These are phyloP conservation scores for Kalanchoe fedtschenkoi DNA, from an alignment of 164 flowering plant species.

Conservation along the genomic window DNA sequence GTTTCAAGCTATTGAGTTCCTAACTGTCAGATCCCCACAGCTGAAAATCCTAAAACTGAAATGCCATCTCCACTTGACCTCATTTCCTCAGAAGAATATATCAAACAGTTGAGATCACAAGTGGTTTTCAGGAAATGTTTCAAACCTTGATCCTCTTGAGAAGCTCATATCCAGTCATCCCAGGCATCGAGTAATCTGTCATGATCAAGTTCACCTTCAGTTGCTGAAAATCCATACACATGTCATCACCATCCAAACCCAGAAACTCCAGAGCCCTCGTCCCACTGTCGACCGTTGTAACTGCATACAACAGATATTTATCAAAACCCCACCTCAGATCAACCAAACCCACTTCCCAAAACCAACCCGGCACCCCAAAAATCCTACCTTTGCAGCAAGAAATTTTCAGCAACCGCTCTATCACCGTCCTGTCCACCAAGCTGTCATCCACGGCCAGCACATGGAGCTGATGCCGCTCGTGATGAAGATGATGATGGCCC, in stretches of 20 bases:
- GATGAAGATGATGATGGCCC: no score
- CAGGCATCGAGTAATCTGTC: constrained; percentile 74
- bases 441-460: constrained; percentile 53
- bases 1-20: no score
- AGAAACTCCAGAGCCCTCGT: constrained; percentile 49
- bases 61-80: no score
- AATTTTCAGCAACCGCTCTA: constrained; percentile 34
- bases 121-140: not conserved
- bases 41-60: no score
- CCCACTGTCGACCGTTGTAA: constrained; percentile 66
- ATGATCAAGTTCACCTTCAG: constrained; percentile 59
- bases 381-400: constrained; percentile 35
- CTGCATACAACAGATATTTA: constrained; percentile 21
- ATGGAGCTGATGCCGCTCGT: constrained; percentile 22
- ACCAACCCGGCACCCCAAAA: not conserved
- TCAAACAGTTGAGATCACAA: not conserved
- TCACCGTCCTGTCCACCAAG: constrained; percentile 34
- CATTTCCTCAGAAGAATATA: no score
- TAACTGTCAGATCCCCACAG: no score
- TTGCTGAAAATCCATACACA: constrained; percentile 14
- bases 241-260: constrained; percentile 48
- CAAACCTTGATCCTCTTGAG: constrained; percentile 56
- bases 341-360: not conserved
- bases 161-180: constrained; percentile 65
- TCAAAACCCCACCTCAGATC: not conserved